Base-by-base conservation (phyloP, 1,284 basidiomycete species). In the Ustilago xerochloae region DNA sequence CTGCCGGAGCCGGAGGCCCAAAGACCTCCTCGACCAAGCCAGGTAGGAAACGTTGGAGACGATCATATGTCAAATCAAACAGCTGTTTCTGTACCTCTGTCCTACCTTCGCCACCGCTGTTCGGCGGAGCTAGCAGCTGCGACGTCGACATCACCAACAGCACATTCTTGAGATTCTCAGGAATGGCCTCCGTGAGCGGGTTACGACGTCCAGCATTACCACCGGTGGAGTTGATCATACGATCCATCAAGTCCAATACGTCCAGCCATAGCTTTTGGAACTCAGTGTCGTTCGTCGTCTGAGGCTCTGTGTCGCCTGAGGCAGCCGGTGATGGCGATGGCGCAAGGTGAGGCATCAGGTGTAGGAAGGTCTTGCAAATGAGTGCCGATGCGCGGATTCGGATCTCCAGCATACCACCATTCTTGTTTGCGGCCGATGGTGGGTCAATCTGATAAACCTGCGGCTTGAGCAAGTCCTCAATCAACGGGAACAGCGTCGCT, bases 121-220 rank as follows among this genome's bases (percentile, higher is more conserved):
- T 54, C 20, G 47, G 26, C 9, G 69, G 57, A 3, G 58, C 50
- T 3, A 98, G 88, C 57, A 96, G 89, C 4, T 89, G 88, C 0
- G 91, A 91, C 1, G 93, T 92, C 81, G 95, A 91, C 94, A 99
- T 96, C 45, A 99, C 97, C 52, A 99, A 88, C 24, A 99, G 86
- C 32, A 97, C 92, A 84, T 99, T 99, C 86, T 99, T 99, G 75
- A 99, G 88, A 6, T 94, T 95, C 85, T 99, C 97, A 0, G 93
- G 93, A 28, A 97, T 89, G 0, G 95, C 94, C 84, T 99, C 96
- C 81, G 91, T 91, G 70, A 2, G 61, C 12, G 38, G n/a, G 51
- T 63, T 67, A 33, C 63, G 59, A 72, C 80, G 61, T 3, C 62
- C 30, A 4, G 66, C 36, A 29, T 60, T 57, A 24, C 43, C 66